Evolutionary conservation across 225 moss, liverwort and hornwort genomes (phyloP), one percentile per base, ranked within the genome.

Genomic region (Lunularia cruciata): DNA sequence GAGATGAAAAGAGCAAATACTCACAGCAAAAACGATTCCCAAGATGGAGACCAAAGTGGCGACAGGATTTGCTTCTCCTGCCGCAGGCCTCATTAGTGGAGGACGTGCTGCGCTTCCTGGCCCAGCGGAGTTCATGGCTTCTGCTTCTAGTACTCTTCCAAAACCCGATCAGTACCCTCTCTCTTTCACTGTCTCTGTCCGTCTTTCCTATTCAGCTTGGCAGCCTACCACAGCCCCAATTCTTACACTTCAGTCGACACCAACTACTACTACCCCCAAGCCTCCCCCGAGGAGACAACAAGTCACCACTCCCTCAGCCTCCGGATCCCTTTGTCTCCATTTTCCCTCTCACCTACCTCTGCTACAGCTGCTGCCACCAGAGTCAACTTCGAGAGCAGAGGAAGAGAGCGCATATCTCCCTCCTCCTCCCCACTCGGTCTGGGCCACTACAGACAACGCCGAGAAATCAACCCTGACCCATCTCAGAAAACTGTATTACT

Each of bases 11-110:
- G n/a, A 57, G 40, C 6, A 11, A 32, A 27, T 8, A 62, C 76
- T 57, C 55, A 80, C 72, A 51, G 80, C 80, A 45, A 68, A 69
- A 20, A 76, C 39, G 28, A 80, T 27, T 0, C 45, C 68, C 34
- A 70, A 14, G 6, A 58, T 72, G 51, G 80, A 72, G 19, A 76
- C 28, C 30, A 76, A 3, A 13, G 55, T 43, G 35, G 80, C 60
- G 14, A 80, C 57, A 3, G 63, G 72, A 55, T 73, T 76, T 47
- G 66, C 60, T 39, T 79, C 75, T 33, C 20, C 60, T 47, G 47
- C 55, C 10, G 12, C 39, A 10, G 79, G 70, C 40, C 22, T 38
- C 35, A 55, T 34, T 2, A 60, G 22, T 13, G 47, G 23, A 8
- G 60, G 26, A 8, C 61, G 71, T 2, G 20, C 55, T 5, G 31